These are phyloP conservation scores for Aureobasidium sp. DNA, from an alignment of 2,329 filamentous ascomycete genomes.

Conservation along the genomic window DNA sequence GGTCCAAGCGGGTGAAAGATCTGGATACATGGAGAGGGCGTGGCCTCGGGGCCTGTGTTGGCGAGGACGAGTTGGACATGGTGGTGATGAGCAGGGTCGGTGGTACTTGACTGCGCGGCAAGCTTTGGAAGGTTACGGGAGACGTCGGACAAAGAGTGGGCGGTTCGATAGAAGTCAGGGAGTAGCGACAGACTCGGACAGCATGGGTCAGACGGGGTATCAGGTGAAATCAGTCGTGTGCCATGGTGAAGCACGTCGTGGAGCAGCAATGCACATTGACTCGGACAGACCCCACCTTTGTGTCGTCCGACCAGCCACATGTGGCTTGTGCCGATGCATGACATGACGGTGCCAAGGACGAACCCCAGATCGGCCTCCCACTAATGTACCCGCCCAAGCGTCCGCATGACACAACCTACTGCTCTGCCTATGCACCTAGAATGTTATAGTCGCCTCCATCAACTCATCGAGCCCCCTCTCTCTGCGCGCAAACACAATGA, in stretches of 20 bases:
- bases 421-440: background rate
- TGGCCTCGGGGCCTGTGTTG: background rate
- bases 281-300: background rate
- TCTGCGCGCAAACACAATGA: background rate
- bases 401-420: background rate
- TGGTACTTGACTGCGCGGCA: background rate
- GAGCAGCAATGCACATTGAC: background rate
- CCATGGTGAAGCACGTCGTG: background rate
- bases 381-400: background rate
- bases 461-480: background rate
- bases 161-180: background rate
- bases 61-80: slow-evolving; percentile 8
- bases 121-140: background rate
- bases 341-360: background rate
- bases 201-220: background rate
- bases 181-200: background rate
- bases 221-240: background rate
- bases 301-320: background rate
- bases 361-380: background rate
- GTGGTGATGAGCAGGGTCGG: background rate
- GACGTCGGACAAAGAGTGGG: background rate
- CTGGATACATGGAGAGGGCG: slow-evolving; percentile 18
- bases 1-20: slow-evolving; percentile 46
- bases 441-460: background rate
- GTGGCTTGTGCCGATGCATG: background rate